Base-by-base conservation (phyloP, 257 asterid species). In the Knoxia roxburghii region DNA sequence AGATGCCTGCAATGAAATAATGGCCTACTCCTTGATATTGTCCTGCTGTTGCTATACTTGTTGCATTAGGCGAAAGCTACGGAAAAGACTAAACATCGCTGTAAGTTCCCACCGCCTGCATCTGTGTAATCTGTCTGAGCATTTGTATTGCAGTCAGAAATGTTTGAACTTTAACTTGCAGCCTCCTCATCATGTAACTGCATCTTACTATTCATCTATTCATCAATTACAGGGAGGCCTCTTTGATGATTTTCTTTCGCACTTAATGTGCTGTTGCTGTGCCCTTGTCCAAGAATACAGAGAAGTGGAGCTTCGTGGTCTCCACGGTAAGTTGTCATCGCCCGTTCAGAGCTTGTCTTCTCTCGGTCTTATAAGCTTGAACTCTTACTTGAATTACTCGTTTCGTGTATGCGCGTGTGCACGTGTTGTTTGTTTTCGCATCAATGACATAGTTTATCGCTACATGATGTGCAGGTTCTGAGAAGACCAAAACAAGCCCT, bases 11-110 rank as follows among this genome's bases (percentile, higher is more conserved):
- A 90, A 90, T 64, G 96, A 90, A 78, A 77, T 90, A 75, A 79
- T 90, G 95, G 95, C 97, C 61, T 90, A 90, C 77, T 86, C 97
- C 32, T 78, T 90, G 77, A 74, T 90, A 80, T 62, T 90, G 40
- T 88, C 96, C 63, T 90, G 97, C 85, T 90, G 97, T 80, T 90
- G 97, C 80, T 88, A 90, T 67, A 90, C 97, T 61, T 90, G 97
- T 78, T 90, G 96, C 85, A 79, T 88, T 74, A 85, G 96, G 77
- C 72, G 73, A 75, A 88, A 88, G 75, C 97, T 90, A 35, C 85
- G 97, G 35, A 85, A 77, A 69, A 63, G 27, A 66, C 84, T 90
- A 48, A 86, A 82, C 79, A 90, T 90, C 75, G 73, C 68, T 80
- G 97, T 90, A 79, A 78, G 54, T 56, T 51, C 71, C 43, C 24